Percentiles rank a stretch among this genome's conserved stretches.
These are phyloP conservation scores for Trichodelitschia bisporula DNA, from an alignment of 495 filamentous ascomycete genomes.

Conservation along the genomic window DNA sequence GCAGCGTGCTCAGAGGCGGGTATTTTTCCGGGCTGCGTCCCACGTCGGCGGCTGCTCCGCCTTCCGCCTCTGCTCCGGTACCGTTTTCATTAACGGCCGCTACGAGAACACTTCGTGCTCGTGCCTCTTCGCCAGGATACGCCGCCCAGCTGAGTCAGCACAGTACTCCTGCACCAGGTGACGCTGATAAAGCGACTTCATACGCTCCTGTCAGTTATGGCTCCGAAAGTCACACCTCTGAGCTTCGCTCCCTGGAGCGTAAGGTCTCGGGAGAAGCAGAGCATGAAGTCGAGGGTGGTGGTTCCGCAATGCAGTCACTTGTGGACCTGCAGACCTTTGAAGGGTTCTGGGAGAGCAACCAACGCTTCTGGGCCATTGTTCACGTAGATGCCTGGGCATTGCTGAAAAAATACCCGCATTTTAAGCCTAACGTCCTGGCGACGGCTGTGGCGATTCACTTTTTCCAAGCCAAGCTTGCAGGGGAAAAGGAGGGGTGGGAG, in stretches of 20 bases:
- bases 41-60: neutral
- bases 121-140: neutral
- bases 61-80: too few species aligned
- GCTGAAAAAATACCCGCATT: conserved; percentile 2
- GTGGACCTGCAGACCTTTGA: conserved; percentile 25
- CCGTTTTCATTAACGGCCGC: too few species aligned
- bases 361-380: conserved; percentile 9
- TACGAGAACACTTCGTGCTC: neutral
- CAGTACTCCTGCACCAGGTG: too few species aligned
- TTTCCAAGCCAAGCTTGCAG: conserved; percentile 19
- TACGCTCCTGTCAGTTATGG: too few species aligned
- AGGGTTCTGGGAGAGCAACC: conserved; percentile 20
- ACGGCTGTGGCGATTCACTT: conserved; percentile 26
- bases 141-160: neutral
- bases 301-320: conserved; percentile 8
- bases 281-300: conserved; percentile 1
- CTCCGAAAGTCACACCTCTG: neutral
- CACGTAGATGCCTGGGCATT: conserved; percentile 3
- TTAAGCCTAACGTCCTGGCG: conserved; percentile 14
- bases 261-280: neutral
- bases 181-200: too few species aligned
- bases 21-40: neutral
- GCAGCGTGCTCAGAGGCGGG: neutral
- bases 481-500: conserved; percentile 26
- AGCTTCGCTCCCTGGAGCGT: neutral